Conservation (phyloP, 2,329 filamentous ascomycete species). For the Monilinia fructicola region DNA sequence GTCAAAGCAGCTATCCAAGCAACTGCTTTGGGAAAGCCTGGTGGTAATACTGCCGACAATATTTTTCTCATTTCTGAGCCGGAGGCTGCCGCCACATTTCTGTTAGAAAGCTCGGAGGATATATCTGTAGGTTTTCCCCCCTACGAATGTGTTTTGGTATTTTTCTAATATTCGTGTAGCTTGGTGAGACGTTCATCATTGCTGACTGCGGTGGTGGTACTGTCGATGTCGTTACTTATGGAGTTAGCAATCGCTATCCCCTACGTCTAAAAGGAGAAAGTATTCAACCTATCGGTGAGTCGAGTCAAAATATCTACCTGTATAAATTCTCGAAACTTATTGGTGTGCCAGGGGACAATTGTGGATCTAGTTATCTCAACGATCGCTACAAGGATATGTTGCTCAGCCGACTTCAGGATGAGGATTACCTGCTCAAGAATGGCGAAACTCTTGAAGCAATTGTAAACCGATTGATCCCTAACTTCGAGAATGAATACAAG, state of each 20-base stretch:
- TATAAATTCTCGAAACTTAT: background rate
- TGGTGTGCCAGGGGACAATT: slow-evolving; percentile 20
- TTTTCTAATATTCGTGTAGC: slow-evolving; percentile 18
- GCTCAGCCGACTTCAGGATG: slow-evolving; percentile 16
- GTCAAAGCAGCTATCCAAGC: slow-evolving; percentile 24
- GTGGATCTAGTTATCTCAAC: slow-evolving; percentile 25
- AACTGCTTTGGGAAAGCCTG: slow-evolving; percentile 24
- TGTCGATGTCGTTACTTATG: slow-evolving; percentile 38
- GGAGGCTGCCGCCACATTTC: slow-evolving; percentile 38
- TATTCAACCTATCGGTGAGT: slow-evolving; percentile 15
- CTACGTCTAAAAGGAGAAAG: slow-evolving; percentile 30
- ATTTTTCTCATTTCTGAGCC: slow-evolving; percentile 40
- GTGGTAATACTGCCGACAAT: slow-evolving; percentile 31
- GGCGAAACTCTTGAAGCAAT: slow-evolving; percentile 21
- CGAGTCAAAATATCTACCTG: background rate
- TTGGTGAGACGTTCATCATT: slow-evolving; percentile 31
- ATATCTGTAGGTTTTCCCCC: slow-evolving; percentile 22
- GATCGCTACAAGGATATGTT: slow-evolving; percentile 22
- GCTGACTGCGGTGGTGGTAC: slow-evolving; percentile 38
- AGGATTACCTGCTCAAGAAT: slow-evolving; percentile 23
- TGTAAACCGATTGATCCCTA: slow-evolving; percentile 20
- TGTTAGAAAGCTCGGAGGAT: slow-evolving; percentile 29
- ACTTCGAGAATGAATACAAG: slow-evolving; percentile 27
- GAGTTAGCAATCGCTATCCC: slow-evolving; percentile 33
- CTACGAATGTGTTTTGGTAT: background rate